These are phyloP conservation scores for Penicillium sp. DNA, from an alignment of 2,329 filamentous ascomycete species.

Conservation along the genomic window DNA sequence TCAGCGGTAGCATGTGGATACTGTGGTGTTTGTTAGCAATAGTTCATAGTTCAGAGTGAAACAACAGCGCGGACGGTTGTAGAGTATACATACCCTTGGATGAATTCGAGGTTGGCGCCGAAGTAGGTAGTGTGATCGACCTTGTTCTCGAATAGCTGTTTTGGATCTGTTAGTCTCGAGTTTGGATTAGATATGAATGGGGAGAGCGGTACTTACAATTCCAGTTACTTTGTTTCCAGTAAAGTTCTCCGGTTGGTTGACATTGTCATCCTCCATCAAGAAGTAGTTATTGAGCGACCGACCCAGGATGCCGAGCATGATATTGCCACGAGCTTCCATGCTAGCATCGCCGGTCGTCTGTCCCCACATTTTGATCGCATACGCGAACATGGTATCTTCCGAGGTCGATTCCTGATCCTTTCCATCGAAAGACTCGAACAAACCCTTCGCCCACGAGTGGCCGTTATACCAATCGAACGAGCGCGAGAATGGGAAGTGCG, in stretches of 20 bases:
- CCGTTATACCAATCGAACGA: slow-evolving; percentile 94
- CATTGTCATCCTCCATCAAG: slow-evolving; percentile 70
- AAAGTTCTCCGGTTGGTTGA: slow-evolving; percentile 71
- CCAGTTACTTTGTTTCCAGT: slow-evolving; percentile 72
- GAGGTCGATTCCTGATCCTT: slow-evolving; percentile 74
- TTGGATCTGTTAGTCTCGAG: neutral
- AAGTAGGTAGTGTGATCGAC: slow-evolving; percentile 92
- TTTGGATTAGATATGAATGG: neutral
- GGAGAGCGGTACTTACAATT: slow-evolving; percentile 44
- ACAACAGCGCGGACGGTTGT: slow-evolving; percentile 3
- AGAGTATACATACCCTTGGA: slow-evolving; percentile 53
- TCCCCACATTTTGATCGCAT: slow-evolving; percentile 94
- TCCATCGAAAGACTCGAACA: slow-evolving; percentile 55
- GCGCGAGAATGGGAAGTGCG: slow-evolving; percentile 76
- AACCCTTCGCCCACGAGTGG: slow-evolving; percentile 80
- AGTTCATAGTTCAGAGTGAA: neutral
- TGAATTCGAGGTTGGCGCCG: slow-evolving; percentile 67
- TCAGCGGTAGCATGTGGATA: slow-evolving; percentile 80
- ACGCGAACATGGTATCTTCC: slow-evolving; percentile 84
- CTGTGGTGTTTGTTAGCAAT: slow-evolving; percentile 49
- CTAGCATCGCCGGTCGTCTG: slow-evolving; percentile 69
- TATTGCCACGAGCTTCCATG: slow-evolving; percentile 78
- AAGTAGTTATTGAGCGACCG: slow-evolving; percentile 78
- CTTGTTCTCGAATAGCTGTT: slow-evolving; percentile 84
- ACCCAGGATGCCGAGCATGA: slow-evolving; percentile 78